A percentile compares a stretch with the other conserved stretches of the same genome.
Conservation (phyloP, 345 rosid species). For the Gossypium stocksii region DNA sequence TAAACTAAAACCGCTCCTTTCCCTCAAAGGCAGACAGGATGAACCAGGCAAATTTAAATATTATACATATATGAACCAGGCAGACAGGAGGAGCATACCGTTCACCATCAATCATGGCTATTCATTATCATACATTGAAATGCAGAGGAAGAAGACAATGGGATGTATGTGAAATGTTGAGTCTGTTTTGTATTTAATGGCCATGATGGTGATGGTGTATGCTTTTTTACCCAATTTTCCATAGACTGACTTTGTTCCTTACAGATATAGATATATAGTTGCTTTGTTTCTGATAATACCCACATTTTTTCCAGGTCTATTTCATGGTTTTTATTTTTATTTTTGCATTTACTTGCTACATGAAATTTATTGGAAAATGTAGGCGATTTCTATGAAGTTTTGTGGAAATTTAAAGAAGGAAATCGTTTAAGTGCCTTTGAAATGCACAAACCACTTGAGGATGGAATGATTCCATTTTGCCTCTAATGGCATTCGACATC, state of each 20-base stretch:
- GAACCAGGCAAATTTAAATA: conserved; percentile 44
- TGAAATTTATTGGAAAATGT: background rate
- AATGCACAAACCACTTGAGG: background rate
- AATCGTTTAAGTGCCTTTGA: background rate
- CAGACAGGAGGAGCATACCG: conserved; percentile 23
- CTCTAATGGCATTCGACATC: background rate
- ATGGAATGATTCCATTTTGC: background rate
- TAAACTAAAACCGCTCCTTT: conserved; percentile 7
- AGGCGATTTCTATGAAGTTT: background rate
- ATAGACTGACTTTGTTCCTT: background rate
- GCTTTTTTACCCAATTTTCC: conserved; percentile 14
- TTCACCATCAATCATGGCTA: conserved; percentile 26
- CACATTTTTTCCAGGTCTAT: background rate
- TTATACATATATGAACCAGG: conserved; percentile 21
- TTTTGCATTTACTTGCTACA: background rate
- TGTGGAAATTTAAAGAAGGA: background rate
- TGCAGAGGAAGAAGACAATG: conserved; percentile 21
- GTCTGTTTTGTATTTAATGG: conserved; percentile 18
- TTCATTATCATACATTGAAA: conserved; percentile 14
- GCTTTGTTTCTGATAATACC: conserved; percentile 3
- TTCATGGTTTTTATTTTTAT: background rate
- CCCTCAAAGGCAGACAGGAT: conserved; percentile 50
- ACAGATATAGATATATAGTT: conserved; percentile 12
- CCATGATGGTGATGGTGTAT: conserved; percentile 14
- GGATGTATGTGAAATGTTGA: conserved; percentile 10